Evolutionary conservation across 345 rosid species (phyloP).

Genomic region (Hibiscus tridactylites): DNA sequence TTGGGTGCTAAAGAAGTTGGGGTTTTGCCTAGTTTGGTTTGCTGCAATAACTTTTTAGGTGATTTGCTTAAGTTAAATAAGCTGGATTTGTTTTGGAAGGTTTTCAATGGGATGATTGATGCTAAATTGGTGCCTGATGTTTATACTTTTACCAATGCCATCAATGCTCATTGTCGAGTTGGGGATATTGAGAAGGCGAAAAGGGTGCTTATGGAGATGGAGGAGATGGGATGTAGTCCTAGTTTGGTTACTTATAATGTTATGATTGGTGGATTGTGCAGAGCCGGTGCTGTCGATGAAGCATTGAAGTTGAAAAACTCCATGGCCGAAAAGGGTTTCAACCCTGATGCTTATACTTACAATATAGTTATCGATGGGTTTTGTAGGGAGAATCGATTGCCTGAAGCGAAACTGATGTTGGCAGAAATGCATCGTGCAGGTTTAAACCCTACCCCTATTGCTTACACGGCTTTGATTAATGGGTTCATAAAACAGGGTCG

Average conservation of each 20-base stretch:
- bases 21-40: constrained; percentile 29
- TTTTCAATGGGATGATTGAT: constrained; percentile 43
- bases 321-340: constrained; percentile 45
- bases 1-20: constrained; percentile 24
- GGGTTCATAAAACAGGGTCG: constrained; percentile 57
- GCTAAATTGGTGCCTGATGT: constrained; percentile 36
- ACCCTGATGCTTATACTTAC: constrained; percentile 34
- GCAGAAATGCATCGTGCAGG: constrained; percentile 46
- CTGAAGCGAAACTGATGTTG: constrained; percentile 48
- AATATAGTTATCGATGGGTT: constrained; percentile 42
- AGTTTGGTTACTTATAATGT: constrained; percentile 42
- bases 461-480: constrained; percentile 45
- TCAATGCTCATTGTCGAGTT: constrained; percentile 50
- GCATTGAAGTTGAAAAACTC: constrained; percentile 42
- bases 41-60: constrained; percentile 50
- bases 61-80: constrained; percentile 47
- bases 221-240: constrained; percentile 39
- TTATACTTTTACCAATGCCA: constrained; percentile 41
- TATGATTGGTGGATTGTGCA: constrained; percentile 47
- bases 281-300: constrained; percentile 44
- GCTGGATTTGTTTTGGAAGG: constrained; percentile 58
- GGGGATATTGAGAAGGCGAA: constrained; percentile 41
- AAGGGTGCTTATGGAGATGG: constrained; percentile 37
- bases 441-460: constrained; percentile 30
- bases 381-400: constrained; percentile 42